These are phyloP conservation scores for Epichloe brachyelytri DNA, from an alignment of 2,329 filamentous ascomycete genomes.

Conservation along the genomic window DNA sequence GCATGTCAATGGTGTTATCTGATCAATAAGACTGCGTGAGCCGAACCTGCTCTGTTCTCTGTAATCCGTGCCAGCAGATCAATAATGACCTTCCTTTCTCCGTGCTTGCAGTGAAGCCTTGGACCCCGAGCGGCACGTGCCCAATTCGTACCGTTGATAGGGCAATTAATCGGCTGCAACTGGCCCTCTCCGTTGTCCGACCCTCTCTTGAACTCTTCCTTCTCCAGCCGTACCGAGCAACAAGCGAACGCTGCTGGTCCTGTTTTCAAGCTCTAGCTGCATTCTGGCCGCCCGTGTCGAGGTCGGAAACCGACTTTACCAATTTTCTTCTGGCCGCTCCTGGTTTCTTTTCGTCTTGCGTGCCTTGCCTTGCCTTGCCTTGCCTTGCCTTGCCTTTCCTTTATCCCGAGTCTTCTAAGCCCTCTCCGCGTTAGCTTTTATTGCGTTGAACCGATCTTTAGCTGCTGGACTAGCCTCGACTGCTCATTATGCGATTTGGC, in stretches of 20 bases:
- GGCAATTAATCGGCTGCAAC: neutral
- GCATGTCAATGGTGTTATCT: too few relatives aligned
- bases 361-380: neutral
- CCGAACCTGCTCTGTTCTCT: too few relatives aligned
- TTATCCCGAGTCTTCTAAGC: neutral
- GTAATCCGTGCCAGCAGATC: too few relatives aligned
- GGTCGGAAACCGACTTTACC: neutral
- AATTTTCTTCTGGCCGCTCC: neutral
- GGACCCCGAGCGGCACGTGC: conserved; percentile 2
- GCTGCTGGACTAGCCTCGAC: neutral
- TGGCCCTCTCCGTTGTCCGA: too few relatives aligned
- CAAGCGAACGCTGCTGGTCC: neutral
- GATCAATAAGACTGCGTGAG: too few relatives aligned
- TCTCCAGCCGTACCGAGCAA: neutral
- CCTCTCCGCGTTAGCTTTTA: too few relatives aligned
- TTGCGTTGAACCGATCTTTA: too few relatives aligned
- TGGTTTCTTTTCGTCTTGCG: neutral
- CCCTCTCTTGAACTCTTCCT: neutral
- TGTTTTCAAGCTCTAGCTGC: neutral
- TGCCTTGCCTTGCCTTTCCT: neutral
- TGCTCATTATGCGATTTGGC: conserved; percentile 72
- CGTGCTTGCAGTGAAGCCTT: too few relatives aligned
- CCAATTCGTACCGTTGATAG: conserved; percentile 3
- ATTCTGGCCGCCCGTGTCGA: neutral
- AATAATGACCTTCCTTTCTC: too few relatives aligned